Evolutionary conservation across 495 filamentous ascomycete species (phyloP), one percentile per base, ranked within the genome.

Genomic region (Opeltia flavorubescens): DNA sequence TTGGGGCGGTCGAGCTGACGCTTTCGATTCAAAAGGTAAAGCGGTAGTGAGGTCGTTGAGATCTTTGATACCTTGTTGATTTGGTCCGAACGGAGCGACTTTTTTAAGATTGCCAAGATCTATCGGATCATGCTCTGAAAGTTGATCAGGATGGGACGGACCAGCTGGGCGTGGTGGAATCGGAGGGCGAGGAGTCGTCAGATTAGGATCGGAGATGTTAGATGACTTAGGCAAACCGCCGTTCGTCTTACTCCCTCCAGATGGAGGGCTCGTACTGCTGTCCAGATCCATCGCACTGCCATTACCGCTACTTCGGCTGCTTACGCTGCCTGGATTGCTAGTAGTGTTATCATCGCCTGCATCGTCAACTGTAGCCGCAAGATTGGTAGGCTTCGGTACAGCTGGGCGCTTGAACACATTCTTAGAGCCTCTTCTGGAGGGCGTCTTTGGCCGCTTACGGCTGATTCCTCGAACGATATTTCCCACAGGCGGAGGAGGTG

Each of bases 11-110:
- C 18, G 56, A 13, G 62, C 61, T 4, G 79, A 70, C 1, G 86
- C 58, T 25, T 69, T 65, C 34, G 83, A 88, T 48, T 78, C 63
- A 59, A 89, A 91, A 0, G 86, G 86, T 1, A 94, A 74, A 1
- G 67, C 78, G 5, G 72, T 65, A 21, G 68, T 69, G 29, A 95
- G 62, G 51, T 85, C 84, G 18, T 70, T 67, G 27, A 93, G 69
- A 29, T 78, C 76, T 17, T 68, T 62, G 4, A 89, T 76, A 12
- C 78, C 75, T 21, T 61, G 68, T 11, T 71, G 60, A 13, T 68
- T 63, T 27, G 63, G 63, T 2, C 65, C 64, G 33, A 89, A 77
- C 0, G 86, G 86, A 28, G 76, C 77, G 5, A 81, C 72, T 25
- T 81, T 76, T 8, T 68, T 66, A 5, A 93, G 71, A 24, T 84